Evolutionary conservation across 176 grass and related monocot species (phyloP).

Genomic region (Carex scoparia): DNA sequence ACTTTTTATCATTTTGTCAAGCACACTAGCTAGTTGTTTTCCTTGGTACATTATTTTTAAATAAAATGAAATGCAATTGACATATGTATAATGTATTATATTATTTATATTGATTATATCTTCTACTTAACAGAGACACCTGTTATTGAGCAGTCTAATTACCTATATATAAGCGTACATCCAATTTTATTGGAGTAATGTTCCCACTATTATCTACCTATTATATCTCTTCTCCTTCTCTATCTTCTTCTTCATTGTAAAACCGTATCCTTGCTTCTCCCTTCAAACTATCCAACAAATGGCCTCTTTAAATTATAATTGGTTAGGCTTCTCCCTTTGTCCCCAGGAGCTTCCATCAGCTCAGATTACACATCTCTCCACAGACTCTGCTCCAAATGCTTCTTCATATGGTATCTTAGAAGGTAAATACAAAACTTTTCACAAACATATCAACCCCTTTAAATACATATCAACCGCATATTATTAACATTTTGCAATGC

Average conservation of each 20-base stretch:
- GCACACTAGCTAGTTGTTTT: neutral
- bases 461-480: neutral
- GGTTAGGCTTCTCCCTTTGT: constrained; percentile 92
- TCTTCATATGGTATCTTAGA: constrained; percentile 35
- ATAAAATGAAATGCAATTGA: constrained; percentile 6
- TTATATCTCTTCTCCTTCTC: neutral
- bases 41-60: neutral
- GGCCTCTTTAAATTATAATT: constrained; percentile 81
- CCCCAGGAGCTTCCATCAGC: constrained; percentile 68
- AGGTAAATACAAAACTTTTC: neutral
- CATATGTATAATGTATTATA: neutral
- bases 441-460: neutral
- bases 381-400: constrained; percentile 30
- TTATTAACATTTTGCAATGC: constrained; percentile 1
- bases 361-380: constrained; percentile 35
- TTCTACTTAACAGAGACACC: neutral
- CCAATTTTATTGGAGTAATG: constrained; percentile 18
- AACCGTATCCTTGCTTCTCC: neutral
- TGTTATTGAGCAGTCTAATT: neutral
- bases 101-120: neutral
- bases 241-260: neutral
- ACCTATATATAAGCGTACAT: constrained; percentile 17
- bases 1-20: neutral
- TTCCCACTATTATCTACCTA: constrained; percentile 8
- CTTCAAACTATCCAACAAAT: constrained; percentile 28